Percentiles rank a stretch among this genome's conserved stretches.
Conservation (phyloP, 768 basidiomycete genomes). For the Rhizopogon vulgaris region DNA sequence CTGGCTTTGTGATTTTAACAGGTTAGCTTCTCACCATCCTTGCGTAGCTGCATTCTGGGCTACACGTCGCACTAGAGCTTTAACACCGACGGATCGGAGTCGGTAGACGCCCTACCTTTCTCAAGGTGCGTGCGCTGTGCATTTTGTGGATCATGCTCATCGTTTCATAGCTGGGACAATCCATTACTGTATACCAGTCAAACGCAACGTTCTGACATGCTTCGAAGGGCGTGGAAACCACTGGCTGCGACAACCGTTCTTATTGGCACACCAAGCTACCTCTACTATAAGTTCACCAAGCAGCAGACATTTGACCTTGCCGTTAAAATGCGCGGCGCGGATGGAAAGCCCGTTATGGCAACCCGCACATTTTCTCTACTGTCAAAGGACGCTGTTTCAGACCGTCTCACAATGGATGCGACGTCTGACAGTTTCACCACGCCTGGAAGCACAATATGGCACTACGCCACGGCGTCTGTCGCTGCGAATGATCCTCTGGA, state of each 20-base stretch:
- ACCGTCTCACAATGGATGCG: slow-evolving; percentile 52
- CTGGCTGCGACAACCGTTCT: slow-evolving; percentile 47
- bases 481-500: slow-evolving; percentile 90
- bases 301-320: slow-evolving; percentile 54
- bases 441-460: slow-evolving; percentile 60
- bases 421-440: slow-evolving; percentile 38
- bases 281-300: slow-evolving; percentile 43
- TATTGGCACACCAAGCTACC: slow-evolving; percentile 53
- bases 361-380: slow-evolving; percentile 50
- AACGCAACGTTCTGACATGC: slow-evolving; percentile 33
- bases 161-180: background rate
- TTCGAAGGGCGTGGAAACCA: slow-evolving; percentile 65
- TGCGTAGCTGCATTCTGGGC: background rate
- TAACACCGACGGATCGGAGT: background rate
- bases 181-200: background rate
- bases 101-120: background rate
- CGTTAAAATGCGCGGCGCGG: slow-evolving; percentile 45
- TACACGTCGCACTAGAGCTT: background rate
- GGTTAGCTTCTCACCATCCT: background rate
- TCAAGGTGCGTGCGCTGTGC: background rate
- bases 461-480: slow-evolving; percentile 71
- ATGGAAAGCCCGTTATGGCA: slow-evolving; percentile 55
- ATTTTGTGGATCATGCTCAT: background rate
- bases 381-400: slow-evolving; percentile 47
- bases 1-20: background rate